phyloP scores from a whole-genome alignment of 2,329 filamentous ascomycete genomes.

The Aureobasidium sp. region DNA sequence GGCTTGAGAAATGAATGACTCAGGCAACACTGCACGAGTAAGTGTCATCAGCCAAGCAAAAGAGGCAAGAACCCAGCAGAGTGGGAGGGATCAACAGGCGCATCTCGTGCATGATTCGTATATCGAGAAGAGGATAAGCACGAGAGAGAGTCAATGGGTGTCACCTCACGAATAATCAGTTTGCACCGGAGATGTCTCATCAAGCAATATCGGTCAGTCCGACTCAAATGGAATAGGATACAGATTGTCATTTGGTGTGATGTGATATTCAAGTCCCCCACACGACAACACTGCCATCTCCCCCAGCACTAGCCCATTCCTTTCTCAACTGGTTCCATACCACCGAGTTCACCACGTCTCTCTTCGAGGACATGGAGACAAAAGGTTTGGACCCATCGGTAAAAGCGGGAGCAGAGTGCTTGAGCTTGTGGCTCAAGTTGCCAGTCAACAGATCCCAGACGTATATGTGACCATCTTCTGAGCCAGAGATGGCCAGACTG shows the following conservation, averaged over 20 bases:
- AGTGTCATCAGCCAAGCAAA: too few relatives aligned
- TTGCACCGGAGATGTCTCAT: too few relatives aligned
- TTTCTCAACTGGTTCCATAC: slow-evolving; percentile 40
- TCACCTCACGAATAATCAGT: too few relatives aligned
- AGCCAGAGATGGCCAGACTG: slow-evolving; percentile 70
- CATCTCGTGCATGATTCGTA: not conserved
- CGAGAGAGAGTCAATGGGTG: too few relatives aligned
- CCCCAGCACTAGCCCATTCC: slow-evolving; percentile 44
- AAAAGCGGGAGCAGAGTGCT: slow-evolving; percentile 29
- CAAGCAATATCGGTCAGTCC: too few relatives aligned
- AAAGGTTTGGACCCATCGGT: slow-evolving; percentile 22
- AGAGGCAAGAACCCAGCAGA: too few relatives aligned
- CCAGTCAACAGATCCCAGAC: slow-evolving; percentile 82
- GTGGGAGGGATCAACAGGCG: too few relatives aligned
- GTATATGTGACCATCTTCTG: slow-evolving; percentile 66
- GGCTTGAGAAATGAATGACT: not conserved
- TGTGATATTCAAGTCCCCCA: slow-evolving; percentile 21
- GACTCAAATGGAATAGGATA: too few relatives aligned
- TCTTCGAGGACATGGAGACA: slow-evolving; percentile 26
- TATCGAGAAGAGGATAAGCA: not conserved
- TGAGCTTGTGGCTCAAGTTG: slow-evolving; percentile 56
- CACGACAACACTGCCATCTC: slow-evolving; percentile 37
- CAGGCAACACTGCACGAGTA: not conserved
- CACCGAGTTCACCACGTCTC: slow-evolving; percentile 42
- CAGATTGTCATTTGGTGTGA: too few relatives aligned